Percentiles rank a stretch among this genome's conserved stretches.
Conservation (phyloP, 768 basidiomycete species). For the Tylopilus subfusipes region DNA sequence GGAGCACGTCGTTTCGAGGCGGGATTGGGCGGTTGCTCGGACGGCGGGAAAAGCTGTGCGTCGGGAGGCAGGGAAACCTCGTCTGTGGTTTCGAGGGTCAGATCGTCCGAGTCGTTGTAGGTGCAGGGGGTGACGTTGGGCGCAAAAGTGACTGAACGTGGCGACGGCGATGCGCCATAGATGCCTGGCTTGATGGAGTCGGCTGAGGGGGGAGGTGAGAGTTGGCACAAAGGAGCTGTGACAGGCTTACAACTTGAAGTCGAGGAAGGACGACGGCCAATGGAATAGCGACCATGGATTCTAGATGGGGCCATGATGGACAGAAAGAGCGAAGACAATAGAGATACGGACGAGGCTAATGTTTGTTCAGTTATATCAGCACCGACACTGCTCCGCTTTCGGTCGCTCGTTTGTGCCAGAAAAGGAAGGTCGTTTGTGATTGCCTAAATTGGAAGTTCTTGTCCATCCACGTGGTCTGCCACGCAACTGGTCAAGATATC, state of each 20-base stretch:
- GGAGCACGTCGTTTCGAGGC: slow-evolving; percentile 48
- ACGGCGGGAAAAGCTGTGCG: slow-evolving; percentile 53
- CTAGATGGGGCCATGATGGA: slow-evolving; percentile 17
- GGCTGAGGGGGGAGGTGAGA: slow-evolving; percentile 17
- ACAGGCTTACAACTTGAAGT: slow-evolving; percentile 11
- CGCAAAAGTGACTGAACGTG: slow-evolving; percentile 58
- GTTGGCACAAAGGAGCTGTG: background rate
- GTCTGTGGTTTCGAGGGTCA: slow-evolving; percentile 18
- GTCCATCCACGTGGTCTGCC: background rate
- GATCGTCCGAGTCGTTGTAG: slow-evolving; percentile 38
- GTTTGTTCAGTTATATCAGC: no score
- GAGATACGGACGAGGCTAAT: no score
- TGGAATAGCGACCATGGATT: slow-evolving; percentile 26
- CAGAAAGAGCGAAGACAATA: background rate
- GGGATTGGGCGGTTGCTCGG: slow-evolving; percentile 37
- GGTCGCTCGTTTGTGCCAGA: slow-evolving; percentile 16
- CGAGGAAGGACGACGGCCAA: slow-evolving; percentile 40
- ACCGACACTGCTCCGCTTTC: slow-evolving; percentile 6
- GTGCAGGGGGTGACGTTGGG: slow-evolving; percentile 59
- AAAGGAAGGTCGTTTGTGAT: slow-evolving; percentile 4
- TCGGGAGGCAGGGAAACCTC: slow-evolving; percentile 33
- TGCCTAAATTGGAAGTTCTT: background rate
- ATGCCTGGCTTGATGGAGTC: slow-evolving; percentile 49
- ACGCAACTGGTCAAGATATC: no score
- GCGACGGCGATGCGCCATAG: slow-evolving; percentile 44